Percentiles rank a stretch among this genome's conserved stretches.
Evolutionary conservation across 2,329 filamentous ascomycete genomes (phyloP).

Genomic region (Scopulariopsis brevicaulis): DNA sequence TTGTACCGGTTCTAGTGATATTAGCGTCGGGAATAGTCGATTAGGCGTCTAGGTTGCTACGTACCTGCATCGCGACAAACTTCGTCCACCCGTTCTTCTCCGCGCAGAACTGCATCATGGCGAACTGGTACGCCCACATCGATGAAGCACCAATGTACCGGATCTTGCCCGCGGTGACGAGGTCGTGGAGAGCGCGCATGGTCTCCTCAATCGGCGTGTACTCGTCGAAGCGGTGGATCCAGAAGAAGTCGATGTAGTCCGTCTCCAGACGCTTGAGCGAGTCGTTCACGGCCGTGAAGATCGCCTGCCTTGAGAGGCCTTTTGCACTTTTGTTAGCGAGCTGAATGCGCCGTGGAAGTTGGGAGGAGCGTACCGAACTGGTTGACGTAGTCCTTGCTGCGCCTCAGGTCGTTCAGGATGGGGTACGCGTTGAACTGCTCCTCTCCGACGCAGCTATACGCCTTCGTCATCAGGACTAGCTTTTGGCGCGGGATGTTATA

Average conservation of each 20-base stretch:
- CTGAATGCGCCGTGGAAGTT: background rate
- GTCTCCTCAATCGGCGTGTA: slow-evolving; percentile 42
- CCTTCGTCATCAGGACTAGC: slow-evolving; percentile 46
- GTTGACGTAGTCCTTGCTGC: slow-evolving; percentile 15
- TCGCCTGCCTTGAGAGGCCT: slow-evolving; percentile 51
- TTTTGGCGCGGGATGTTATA: slow-evolving; percentile 44
- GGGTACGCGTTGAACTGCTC: slow-evolving; percentile 16
- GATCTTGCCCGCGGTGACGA: slow-evolving; percentile 44
- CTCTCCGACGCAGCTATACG: slow-evolving; percentile 36
- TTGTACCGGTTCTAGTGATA: slow-evolving; percentile 31
- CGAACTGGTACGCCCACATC: slow-evolving; percentile 36
- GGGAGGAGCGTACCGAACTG: slow-evolving; percentile 19
- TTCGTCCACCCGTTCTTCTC: slow-evolving; percentile 42
- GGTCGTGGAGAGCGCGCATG: slow-evolving; percentile 49
- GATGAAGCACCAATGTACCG: slow-evolving; percentile 37
- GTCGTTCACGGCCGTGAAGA: slow-evolving; percentile 54
- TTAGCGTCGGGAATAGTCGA: too few relatives aligned
- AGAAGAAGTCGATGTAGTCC: slow-evolving; percentile 46
- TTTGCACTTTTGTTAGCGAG: slow-evolving; percentile 9
- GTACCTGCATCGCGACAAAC: slow-evolving; percentile 41
- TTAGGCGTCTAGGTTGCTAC: too few relatives aligned
- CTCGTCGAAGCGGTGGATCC: slow-evolving; percentile 47
- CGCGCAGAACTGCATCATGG: slow-evolving; percentile 35
- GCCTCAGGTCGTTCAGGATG: slow-evolving; percentile 10
- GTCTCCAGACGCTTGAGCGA: slow-evolving; percentile 42